Conservation (phyloP, 2,329 filamentous ascomycete genomes). For the Pezicula neosporulosa region DNA sequence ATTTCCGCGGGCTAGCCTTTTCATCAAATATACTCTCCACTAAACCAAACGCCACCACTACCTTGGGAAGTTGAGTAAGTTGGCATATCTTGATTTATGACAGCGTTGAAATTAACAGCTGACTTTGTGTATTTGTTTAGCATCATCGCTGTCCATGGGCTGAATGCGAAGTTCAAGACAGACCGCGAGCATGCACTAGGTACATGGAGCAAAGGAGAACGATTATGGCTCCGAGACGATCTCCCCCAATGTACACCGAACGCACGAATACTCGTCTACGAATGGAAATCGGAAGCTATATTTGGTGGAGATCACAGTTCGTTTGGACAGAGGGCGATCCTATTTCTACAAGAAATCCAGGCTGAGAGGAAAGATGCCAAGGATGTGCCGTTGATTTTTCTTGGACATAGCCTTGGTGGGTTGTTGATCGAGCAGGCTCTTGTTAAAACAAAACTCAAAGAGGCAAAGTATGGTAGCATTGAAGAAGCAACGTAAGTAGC, state of each 20-base stretch:
- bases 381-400: background rate
- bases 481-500: too few relatives aligned
- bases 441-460: constrained; percentile 16
- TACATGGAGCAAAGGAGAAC: constrained; percentile 22
- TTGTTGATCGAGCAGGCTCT: constrained; percentile 23
- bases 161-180: constrained; percentile 20
- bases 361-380: constrained; percentile 11
- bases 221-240: constrained; percentile 24
- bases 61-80: constrained; percentile 10
- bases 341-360: constrained; percentile 19
- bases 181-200: constrained; percentile 21
- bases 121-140: constrained; percentile 7
- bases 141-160: constrained; percentile 23
- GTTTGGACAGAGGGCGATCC: constrained; percentile 21
- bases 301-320: constrained; percentile 15
- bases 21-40: constrained; percentile 3
- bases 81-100: too few relatives aligned
- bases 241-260: constrained; percentile 19
- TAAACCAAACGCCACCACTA: background rate
- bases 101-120: background rate
- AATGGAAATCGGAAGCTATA: constrained; percentile 20
- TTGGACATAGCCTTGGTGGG: too few relatives aligned
- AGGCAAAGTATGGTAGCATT: too few relatives aligned
- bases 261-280: constrained; percentile 24
- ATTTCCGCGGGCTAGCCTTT: constrained; percentile 1